Evolutionary conservation across 306 rosid species (phyloP).

Genomic region (Lithocarpus polystachyus): DNA sequence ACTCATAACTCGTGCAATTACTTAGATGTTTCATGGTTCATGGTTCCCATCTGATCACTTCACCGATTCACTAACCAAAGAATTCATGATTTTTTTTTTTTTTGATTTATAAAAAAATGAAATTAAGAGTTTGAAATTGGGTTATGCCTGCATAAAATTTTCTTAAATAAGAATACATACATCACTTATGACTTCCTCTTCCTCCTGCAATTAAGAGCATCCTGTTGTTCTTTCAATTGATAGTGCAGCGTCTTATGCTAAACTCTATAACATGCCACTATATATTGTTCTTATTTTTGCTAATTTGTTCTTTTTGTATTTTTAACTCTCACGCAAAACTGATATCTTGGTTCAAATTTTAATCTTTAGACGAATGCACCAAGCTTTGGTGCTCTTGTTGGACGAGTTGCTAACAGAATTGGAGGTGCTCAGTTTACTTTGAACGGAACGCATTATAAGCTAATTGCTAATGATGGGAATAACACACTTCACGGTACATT

Average conservation of each 20-base stretch:
- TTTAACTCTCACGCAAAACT: neutral
- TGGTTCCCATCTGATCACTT: neutral
- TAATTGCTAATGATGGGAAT: conserved; percentile 69
- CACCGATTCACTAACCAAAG: neutral
- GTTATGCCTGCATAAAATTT: neutral
- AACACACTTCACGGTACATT: conserved; percentile 74
- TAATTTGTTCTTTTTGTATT: neutral
- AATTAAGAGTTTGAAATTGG: neutral
- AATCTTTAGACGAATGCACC: conserved; percentile 58
- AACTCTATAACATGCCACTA: neutral
- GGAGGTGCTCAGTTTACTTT: conserved; percentile 75
- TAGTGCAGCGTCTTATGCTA: neutral
- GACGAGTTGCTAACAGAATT: conserved; percentile 83
- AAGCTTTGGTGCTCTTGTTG: conserved; percentile 69
- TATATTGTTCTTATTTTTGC: neutral
- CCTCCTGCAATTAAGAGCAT: neutral
- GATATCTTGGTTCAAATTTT: neutral
- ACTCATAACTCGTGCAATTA: neutral
- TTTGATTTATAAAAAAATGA: neutral
- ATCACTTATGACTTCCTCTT: neutral
- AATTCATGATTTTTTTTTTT: too few relatives aligned
- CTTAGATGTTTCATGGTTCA: neutral
- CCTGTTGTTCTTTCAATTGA: neutral
- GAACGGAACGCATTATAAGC: conserved; percentile 57
- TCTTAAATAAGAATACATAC: neutral